phyloP scores from a whole-genome alignment of 805 yeast genomes.

The Pichia paraexigua region DNA sequence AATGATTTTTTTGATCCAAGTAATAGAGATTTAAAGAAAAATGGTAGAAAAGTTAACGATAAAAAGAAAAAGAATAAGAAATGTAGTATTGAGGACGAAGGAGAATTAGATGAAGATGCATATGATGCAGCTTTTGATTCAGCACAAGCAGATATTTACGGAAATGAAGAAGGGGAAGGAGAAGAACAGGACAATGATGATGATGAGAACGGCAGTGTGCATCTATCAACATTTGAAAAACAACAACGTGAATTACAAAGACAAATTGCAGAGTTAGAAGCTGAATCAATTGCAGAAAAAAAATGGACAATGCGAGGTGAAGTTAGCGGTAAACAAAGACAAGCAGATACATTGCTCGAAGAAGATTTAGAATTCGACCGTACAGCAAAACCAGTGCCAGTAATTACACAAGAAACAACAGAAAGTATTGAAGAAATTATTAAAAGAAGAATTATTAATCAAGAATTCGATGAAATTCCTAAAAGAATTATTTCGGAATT shows the following conservation, averaged over 20 bases:
- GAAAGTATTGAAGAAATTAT: slow-evolving; percentile 85
- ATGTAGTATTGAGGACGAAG: slow-evolving; percentile 30
- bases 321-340: slow-evolving; percentile 72
- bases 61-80: slow-evolving; percentile 13
- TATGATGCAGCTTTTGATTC: slow-evolving; percentile 52
- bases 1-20: slow-evolving; percentile 55
- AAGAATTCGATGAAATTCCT: slow-evolving; percentile 78
- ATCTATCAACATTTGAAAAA: slow-evolving; percentile 69
- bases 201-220: slow-evolving; percentile 23
- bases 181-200: slow-evolving; percentile 25
- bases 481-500: slow-evolving; percentile 62
- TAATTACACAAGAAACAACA: slow-evolving; percentile 82
- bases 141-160: slow-evolving; percentile 58
- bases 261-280: slow-evolving; percentile 74
- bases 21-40: slow-evolving; percentile 12
- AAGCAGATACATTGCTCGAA: slow-evolving; percentile 72
- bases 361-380: slow-evolving; percentile 87
- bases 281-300: slow-evolving; percentile 83
- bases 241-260: slow-evolving; percentile 70
- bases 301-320: slow-evolving; percentile 96
- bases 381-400: slow-evolving; percentile 92
- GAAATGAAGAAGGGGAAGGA: slow-evolving; percentile 31
- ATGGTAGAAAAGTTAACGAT: slow-evolving; percentile 8
- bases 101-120: slow-evolving; percentile 51
- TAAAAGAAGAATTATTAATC: slow-evolving; percentile 66